A percentile compares a stretch with the other conserved stretches of the same genome.
These are phyloP conservation scores for Collybia nuda DNA, from an alignment of 768 basidiomycete genomes.

Conservation along the genomic window DNA sequence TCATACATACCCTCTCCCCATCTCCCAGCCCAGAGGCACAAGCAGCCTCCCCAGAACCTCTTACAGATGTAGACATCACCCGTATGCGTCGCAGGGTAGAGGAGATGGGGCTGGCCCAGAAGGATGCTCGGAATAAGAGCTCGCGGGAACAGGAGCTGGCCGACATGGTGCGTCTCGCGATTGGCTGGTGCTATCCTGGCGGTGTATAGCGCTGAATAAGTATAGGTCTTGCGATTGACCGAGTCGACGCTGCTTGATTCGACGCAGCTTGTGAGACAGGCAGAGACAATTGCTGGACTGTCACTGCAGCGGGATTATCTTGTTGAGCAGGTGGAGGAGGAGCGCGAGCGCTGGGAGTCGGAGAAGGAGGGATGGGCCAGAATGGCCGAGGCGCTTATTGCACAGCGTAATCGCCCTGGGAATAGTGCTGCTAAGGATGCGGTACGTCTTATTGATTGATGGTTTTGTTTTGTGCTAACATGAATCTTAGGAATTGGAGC, in stretches of 20 bases:
- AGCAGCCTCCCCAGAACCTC: slow-evolving; percentile 26
- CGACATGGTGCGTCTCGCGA: slow-evolving; percentile 48
- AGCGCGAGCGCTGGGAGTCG: slow-evolving; percentile 58
- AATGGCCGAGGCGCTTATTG: slow-evolving; percentile 64
- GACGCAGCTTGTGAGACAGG: slow-evolving; percentile 55
- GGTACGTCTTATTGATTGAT: neutral
- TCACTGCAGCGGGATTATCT: slow-evolving; percentile 60
- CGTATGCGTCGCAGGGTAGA: slow-evolving; percentile 46
- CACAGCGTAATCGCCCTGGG: slow-evolving; percentile 41
- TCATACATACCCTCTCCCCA: slow-evolving; percentile 53
- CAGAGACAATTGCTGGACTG: slow-evolving; percentile 57
- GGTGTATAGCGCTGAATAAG: neutral
- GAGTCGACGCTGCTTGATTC: slow-evolving; percentile 34
- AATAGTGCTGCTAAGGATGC: slow-evolving; percentile 16
- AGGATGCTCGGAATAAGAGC: slow-evolving; percentile 18
- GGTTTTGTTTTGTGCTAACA: slow-evolving; percentile 3
- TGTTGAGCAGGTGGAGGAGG: slow-evolving; percentile 50
- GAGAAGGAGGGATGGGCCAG: slow-evolving; percentile 68
- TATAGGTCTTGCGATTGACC: slow-evolving; percentile 50
- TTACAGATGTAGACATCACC: slow-evolving; percentile 47
- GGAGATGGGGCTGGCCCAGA: slow-evolving; percentile 35
- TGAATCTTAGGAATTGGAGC: slow-evolving; percentile 51
- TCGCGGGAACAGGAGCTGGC: slow-evolving; percentile 50
- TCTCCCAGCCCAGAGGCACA: slow-evolving; percentile 37
- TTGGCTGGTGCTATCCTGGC: neutral